These are phyloP conservation scores for Brassica balearica DNA, from an alignment of 441 rosid genomes.

Conservation along the genomic window DNA sequence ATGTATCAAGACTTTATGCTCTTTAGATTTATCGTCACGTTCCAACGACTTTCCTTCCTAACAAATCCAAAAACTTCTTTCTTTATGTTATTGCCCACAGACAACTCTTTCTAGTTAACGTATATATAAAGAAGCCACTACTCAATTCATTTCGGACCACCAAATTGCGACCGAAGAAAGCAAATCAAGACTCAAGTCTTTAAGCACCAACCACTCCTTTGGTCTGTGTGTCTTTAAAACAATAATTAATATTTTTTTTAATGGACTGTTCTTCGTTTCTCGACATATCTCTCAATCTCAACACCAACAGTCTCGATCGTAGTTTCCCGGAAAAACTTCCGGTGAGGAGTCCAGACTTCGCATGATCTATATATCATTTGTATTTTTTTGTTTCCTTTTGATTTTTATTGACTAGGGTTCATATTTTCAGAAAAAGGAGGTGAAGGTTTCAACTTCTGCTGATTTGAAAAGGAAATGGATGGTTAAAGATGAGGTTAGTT, in stretches of 20 bases:
- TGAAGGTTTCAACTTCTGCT: constrained; percentile 28
- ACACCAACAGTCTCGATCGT: constrained; percentile 45
- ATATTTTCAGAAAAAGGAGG: constrained; percentile 46
- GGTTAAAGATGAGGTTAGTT: constrained; percentile 37
- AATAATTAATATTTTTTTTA: not conserved
- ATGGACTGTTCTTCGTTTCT: constrained; percentile 43
- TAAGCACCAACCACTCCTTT: constrained; percentile 21
- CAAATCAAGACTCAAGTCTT: constrained; percentile 32
- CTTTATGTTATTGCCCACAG: not conserved
- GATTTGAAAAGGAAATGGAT: constrained; percentile 34
- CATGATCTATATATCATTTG: not conserved
- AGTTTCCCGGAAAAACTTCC: constrained; percentile 36
- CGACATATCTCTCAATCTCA: constrained; percentile 68
- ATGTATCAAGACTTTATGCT: constrained; percentile 36
- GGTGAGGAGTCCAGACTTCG: constrained; percentile 27
- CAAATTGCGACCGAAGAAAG: constrained; percentile 44
- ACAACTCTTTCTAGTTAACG: constrained; percentile 16
- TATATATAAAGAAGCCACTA: constrained; percentile 36
- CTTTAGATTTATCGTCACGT: constrained; percentile 39
- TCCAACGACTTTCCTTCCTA: constrained; percentile 43
- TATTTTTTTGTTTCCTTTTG: not conserved
- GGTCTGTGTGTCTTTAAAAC: not conserved
- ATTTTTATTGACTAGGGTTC: constrained; percentile 1
- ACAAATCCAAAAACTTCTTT: constrained; percentile 29
- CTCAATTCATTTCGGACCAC: constrained; percentile 33